A percentile compares a stretch with the other conserved stretches of the same genome.
These are phyloP conservation scores for Pneumocystis murina DNA, from an alignment of 1,139 yeast genomes.

Conservation along the genomic window DNA sequence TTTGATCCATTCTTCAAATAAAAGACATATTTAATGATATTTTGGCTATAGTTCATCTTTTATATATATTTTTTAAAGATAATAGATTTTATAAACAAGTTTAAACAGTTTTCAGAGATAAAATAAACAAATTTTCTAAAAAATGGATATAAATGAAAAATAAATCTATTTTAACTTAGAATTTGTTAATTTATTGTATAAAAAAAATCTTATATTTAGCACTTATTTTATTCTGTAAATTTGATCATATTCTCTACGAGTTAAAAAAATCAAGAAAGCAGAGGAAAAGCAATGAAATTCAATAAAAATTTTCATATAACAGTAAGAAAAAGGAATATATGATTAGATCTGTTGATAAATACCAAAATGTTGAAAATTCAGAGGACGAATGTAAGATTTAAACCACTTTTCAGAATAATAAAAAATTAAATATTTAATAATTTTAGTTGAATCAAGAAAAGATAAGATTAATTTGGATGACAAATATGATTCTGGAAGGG, in stretches of 20 bases:
- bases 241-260: background rate
- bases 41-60: background rate
- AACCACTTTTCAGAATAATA: background rate
- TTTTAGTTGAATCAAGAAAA: background rate
- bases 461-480: background rate
- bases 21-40: too few species aligned
- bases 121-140: background rate
- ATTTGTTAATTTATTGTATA: background rate
- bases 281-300: background rate
- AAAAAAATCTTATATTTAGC: background rate
- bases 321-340: background rate
- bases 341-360: background rate
- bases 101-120: too few species aligned
- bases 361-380: background rate
- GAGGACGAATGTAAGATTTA: background rate
- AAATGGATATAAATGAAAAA: too few species aligned
- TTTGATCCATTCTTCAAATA: background rate
- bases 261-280: background rate
- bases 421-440: background rate
- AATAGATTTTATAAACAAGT: too few species aligned
- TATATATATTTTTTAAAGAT: background rate
- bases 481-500: too few species aligned
- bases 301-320: background rate
- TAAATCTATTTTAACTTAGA: background rate
- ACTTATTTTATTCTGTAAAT: too few species aligned